A percentile compares a stretch with the other conserved stretches of the same genome.
Conservation (phyloP, 192 early-diverging fungal genomes). For the Gonapodya sp. region DNA sequence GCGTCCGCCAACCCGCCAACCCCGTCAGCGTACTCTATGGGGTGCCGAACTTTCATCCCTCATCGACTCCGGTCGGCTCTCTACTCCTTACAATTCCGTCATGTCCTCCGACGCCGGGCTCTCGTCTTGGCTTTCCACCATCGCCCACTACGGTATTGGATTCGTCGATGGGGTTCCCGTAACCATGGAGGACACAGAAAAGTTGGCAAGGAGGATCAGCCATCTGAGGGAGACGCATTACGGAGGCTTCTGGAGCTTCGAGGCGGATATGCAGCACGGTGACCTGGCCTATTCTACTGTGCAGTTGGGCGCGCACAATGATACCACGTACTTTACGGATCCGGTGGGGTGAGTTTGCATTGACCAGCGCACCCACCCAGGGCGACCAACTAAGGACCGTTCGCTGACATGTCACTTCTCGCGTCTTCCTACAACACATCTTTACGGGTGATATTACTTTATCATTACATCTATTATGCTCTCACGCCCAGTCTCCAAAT, state of each 20-base stretch:
- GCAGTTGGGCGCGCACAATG: constrained; percentile 67
- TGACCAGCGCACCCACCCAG: neutral
- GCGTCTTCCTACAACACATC: too few relatives aligned
- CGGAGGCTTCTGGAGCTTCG: constrained; percentile 69
- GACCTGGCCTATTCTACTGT: constrained; percentile 75
- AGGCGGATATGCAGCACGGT: constrained; percentile 61
- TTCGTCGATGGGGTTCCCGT: constrained; percentile 64
- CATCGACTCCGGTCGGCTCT: constrained; percentile 10
- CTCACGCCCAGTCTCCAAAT: constrained; percentile 60
- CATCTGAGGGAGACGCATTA: constrained; percentile 75
- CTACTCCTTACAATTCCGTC: constrained; percentile 46
- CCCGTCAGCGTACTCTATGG: constrained; percentile 21
- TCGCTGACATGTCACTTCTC: too few relatives aligned
- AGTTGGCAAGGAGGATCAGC: constrained; percentile 49
- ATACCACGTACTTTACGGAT: constrained; percentile 82
- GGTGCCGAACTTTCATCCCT: constrained; percentile 24
- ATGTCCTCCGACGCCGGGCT: constrained; percentile 61
- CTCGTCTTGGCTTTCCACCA: constrained; percentile 52
- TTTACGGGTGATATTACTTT: too few relatives aligned
- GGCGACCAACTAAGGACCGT: too few relatives aligned
- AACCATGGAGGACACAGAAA: constrained; percentile 50
- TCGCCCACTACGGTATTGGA: constrained; percentile 61
- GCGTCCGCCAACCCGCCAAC: constrained; percentile 17
- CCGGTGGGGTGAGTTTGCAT: constrained; percentile 48
- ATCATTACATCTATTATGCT: too few relatives aligned